These are phyloP conservation scores for Glutinoglossum americanum DNA, from an alignment of 495 filamentous ascomycete species.

Conservation along the genomic window DNA sequence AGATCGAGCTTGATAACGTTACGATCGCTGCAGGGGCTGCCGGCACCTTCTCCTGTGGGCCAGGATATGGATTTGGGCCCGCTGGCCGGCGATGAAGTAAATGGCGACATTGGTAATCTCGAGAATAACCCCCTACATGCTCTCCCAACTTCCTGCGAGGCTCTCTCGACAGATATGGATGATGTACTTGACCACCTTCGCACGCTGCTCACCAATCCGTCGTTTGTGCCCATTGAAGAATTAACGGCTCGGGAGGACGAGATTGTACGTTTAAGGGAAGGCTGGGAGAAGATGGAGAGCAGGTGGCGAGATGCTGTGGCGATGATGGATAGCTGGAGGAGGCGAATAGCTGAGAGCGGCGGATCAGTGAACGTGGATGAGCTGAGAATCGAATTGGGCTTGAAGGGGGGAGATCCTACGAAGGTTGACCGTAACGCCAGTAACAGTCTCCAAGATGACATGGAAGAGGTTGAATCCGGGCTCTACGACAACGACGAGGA, in stretches of 20 bases:
- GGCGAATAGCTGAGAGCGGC: conserved; percentile 55
- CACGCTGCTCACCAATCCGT: conserved; percentile 74
- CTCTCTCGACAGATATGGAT: conserved; percentile 50
- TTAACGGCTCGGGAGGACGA: conserved; percentile 79
- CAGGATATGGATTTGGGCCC: conserved; percentile 17
- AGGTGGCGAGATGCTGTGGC: conserved; percentile 75
- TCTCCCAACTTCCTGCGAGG: conserved; percentile 42
- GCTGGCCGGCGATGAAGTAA: conserved; percentile 4
- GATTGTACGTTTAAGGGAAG: conserved; percentile 55
- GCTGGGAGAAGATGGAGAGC: conserved; percentile 79
- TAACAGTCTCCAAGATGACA: not conserved
- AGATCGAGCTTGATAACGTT: conserved; percentile 48
- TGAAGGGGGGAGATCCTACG: conserved; percentile 21
- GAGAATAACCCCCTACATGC: conserved; percentile 13
- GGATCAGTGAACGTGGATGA: conserved; percentile 68
- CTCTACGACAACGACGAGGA: not conserved
- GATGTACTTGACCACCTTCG: conserved; percentile 55
- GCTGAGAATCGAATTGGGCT: conserved; percentile 48
- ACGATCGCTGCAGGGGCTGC: conserved; percentile 58
- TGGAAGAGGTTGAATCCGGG: not conserved
- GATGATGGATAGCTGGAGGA: conserved; percentile 86
- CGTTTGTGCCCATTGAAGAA: conserved; percentile 90
- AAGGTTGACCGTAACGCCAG: not conserved
- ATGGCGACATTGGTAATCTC: conserved; percentile 19
- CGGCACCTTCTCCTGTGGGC: conserved; percentile 19